A percentile compares a stretch with the other conserved stretches of the same genome.
Evolutionary conservation across 352 stramenopile genomes (phyloP).

Genomic region (Pythium monospermum): DNA sequence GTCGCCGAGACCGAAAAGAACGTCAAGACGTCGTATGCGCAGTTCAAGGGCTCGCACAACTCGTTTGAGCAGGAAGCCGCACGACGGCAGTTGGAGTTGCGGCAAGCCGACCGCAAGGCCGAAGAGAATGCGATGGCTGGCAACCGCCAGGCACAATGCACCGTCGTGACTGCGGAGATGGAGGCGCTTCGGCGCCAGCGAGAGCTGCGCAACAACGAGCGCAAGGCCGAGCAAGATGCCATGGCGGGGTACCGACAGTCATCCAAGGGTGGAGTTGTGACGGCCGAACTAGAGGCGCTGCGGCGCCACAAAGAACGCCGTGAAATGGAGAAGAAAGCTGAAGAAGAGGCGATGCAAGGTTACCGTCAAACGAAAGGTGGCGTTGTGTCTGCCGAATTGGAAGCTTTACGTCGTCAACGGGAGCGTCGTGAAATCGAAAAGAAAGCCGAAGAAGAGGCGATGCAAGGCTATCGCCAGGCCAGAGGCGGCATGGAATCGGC

Average conservation of each 20-base stretch:
- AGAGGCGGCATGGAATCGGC: slow-evolving; percentile 16
- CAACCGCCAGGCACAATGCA: slow-evolving; percentile 3
- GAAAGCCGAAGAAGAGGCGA: slow-evolving; percentile 41
- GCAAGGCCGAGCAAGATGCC: slow-evolving; percentile 39
- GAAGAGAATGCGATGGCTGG: slow-evolving; percentile 31
- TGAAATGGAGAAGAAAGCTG: slow-evolving; percentile 35
- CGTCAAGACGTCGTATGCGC: slow-evolving; percentile 11
- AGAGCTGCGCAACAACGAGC: slow-evolving; percentile 34
- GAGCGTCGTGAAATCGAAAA: slow-evolving; percentile 37
- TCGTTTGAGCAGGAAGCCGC: slow-evolving; percentile 20
- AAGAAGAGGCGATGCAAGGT: slow-evolving; percentile 33
- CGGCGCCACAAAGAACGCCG: slow-evolving; percentile 31
- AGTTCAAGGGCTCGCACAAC: slow-evolving; percentile 19
- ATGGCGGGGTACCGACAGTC: slow-evolving; percentile 19
- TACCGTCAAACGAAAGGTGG: slow-evolving; percentile 10
- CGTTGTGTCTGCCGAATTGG: slow-evolving; percentile 20
- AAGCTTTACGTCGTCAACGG: slow-evolving; percentile 26
- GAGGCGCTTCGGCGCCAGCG: slow-evolving; percentile 27
- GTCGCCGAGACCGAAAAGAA: slow-evolving; percentile 15
- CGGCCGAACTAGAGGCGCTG: slow-evolving; percentile 24
- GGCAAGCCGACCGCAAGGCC: slow-evolving; percentile 33
- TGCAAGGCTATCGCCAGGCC: slow-evolving; percentile 18
- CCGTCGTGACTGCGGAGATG: slow-evolving; percentile 13
- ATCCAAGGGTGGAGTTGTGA: slow-evolving; percentile 2
- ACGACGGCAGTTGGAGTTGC: slow-evolving; percentile 29